A percentile compares a stretch with the other conserved stretches of the same genome.
phyloP scores from a whole-genome alignment of 2,329 filamentous ascomycete genomes.

The Diaporthe helianthi region DNA sequence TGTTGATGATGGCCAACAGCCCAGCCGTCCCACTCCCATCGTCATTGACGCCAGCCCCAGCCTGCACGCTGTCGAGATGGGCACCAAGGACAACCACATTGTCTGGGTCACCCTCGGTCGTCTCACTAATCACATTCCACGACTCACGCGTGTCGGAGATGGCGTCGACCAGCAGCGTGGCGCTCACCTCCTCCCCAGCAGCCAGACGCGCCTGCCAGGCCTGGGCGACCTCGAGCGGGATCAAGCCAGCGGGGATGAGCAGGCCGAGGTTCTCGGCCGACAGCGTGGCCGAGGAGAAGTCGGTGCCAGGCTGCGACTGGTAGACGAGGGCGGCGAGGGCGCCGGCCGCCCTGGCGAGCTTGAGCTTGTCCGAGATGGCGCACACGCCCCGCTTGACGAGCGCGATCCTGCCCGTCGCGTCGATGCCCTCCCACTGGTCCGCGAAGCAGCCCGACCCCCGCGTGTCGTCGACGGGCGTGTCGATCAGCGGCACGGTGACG shows the following conservation, averaged over 20 bases:
- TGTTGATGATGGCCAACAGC: constrained; percentile 46
- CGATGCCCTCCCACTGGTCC: constrained; percentile 49
- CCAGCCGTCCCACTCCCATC: constrained; percentile 52
- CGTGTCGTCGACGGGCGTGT: constrained; percentile 46
- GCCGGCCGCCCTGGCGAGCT: constrained; percentile 51
- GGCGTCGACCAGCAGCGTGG: constrained; percentile 46
- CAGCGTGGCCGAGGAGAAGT: constrained; percentile 55
- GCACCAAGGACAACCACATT: constrained; percentile 53
- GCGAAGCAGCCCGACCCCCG: constrained; percentile 50
- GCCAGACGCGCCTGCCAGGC: constrained; percentile 42
- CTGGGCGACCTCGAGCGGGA: constrained; percentile 38
- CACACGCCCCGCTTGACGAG: constrained; percentile 55
- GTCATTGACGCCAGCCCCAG: constrained; percentile 55
- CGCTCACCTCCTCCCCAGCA: constrained; percentile 34
- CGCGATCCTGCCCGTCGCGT: constrained; percentile 52
- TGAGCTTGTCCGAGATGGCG: constrained; percentile 52
- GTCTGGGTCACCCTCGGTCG: constrained; percentile 50
- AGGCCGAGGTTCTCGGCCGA: constrained; percentile 44
- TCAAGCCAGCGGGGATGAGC: constrained; percentile 39
- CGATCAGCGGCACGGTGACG: constrained; percentile 45
- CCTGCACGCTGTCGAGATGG: constrained; percentile 52
- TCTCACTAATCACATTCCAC: constrained; percentile 55
- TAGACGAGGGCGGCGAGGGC: constrained; percentile 62
- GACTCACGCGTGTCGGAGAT: constrained; percentile 48
- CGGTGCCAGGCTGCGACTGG: constrained; percentile 60